Evolutionary conservation across 257 asterid species (phyloP).

Genomic region (Penstemon davidsonii): DNA sequence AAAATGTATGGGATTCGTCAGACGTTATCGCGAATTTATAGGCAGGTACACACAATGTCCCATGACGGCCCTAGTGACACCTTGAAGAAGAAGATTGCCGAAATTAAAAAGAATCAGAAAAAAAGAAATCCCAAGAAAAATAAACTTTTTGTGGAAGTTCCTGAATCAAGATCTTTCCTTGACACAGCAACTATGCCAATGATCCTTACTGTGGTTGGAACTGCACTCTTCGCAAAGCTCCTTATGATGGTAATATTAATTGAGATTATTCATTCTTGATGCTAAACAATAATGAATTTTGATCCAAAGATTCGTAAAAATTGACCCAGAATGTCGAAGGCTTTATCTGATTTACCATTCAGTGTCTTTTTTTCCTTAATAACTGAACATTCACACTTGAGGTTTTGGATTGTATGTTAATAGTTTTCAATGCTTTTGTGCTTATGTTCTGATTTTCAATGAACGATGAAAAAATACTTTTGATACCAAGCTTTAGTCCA

Average conservation of each 20-base stretch:
- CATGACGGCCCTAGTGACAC: slow-evolving; percentile 62
- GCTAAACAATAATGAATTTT: background rate
- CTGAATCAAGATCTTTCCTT: slow-evolving; percentile 65
- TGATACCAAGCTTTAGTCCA: too few species aligned
- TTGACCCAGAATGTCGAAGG: background rate
- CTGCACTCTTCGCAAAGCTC: slow-evolving; percentile 73
- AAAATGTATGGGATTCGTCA: slow-evolving; percentile 45
- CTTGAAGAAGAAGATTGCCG: slow-evolving; percentile 57
- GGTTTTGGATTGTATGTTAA: background rate
- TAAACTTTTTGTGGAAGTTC: slow-evolving; percentile 64
- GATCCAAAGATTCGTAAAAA: background rate
- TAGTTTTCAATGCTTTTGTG: background rate
- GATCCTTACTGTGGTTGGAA: slow-evolving; percentile 74
- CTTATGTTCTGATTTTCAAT: background rate
- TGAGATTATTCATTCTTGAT: background rate
- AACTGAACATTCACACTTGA: background rate
- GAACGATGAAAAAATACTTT: too few species aligned
- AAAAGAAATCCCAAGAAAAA: slow-evolving; percentile 46
- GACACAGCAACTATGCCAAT: slow-evolving; percentile 85
- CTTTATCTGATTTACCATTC: slow-evolving; percentile 1
- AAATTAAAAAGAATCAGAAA: slow-evolving; percentile 53
- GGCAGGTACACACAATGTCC: slow-evolving; percentile 55
- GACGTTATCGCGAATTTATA: slow-evolving; percentile 34
- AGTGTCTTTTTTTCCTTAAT: background rate
- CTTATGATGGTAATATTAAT: slow-evolving; percentile 67